Evolutionary conservation across 495 filamentous ascomycete genomes (phyloP), one percentile per base, ranked within the genome.

Genomic region (Hyaloscypha finlandica): DNA sequence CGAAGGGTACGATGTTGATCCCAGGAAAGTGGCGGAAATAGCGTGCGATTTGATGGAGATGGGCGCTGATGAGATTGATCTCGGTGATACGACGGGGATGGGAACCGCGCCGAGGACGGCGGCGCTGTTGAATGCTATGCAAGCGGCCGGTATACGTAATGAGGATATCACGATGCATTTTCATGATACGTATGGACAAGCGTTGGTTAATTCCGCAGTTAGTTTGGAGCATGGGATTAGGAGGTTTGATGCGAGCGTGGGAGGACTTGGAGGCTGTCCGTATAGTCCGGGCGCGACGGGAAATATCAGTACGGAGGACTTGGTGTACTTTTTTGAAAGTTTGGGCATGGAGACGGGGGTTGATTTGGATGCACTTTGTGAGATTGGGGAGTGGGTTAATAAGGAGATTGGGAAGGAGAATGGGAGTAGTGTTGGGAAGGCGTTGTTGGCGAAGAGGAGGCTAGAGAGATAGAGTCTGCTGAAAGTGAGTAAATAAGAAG

Each of bases 51-150:
- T 97, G 35, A 84, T 99, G 8, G 93, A 97, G 74, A 97, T 97
- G 92, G 95, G 95, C 22, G 94, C 91, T 4, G 93, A 97, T 72
- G 93, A 97, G 78, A 94, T 99, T 51, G 90, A 90, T 8, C 86
- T 99, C 5, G 95, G 92, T 0, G 95, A 99, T 72, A 99, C 95
- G 0, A 98, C 95, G 1, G 95, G 95, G 8, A 97, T 97, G 91
- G 95, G 96, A 6, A 98, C 95, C 0, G 92, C 89, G 25, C 92
- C 93, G 1, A 83, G 89, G 29, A 95, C 91, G 0, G 81, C 85
- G 71, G 85, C 88, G 72, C 81, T 96, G 51, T 77, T 96, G 64
- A 80, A 83, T 62, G 86, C 91, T 22, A 81, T 97, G 73, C 81
- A 83, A 29, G 86, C 88, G 5, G 91, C 92, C 4, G 92, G 93